Conservation (phyloP, 176 grass and related monocot genomes). For the Poa pratensis region DNA sequence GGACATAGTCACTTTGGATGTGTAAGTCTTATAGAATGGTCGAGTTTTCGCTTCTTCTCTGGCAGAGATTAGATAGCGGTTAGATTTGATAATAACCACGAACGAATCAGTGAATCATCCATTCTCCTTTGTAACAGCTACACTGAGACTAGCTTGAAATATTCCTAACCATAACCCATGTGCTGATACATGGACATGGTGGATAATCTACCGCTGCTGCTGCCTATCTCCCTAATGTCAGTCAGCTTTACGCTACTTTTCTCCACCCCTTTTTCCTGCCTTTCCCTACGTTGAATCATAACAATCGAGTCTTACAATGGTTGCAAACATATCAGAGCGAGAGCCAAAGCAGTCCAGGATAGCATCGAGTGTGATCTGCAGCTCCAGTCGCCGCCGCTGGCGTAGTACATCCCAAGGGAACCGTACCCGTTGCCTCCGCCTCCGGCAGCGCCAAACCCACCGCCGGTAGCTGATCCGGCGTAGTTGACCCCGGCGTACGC, state of each 20-base stretch:
- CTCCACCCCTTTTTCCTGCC: background rate
- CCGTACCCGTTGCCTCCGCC: slow-evolving; percentile 38
- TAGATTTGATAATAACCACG: background rate
- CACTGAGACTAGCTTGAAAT: slow-evolving; percentile 23
- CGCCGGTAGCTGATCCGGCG: slow-evolving; percentile 42
- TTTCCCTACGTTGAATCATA: slow-evolving; percentile 45
- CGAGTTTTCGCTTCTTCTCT: too few relatives aligned
- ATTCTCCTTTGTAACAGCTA: slow-evolving; percentile 21
- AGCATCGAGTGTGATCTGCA: background rate
- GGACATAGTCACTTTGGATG: too few relatives aligned
- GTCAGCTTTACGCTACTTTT: background rate
- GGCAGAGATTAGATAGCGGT: background rate
- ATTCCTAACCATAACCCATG: slow-evolving; percentile 9
- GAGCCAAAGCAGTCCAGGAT: background rate
- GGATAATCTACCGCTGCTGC: slow-evolving; percentile 5
- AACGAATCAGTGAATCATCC: slow-evolving; percentile 5
- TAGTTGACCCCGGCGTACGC: slow-evolving; percentile 50
- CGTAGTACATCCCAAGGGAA: slow-evolving; percentile 63
- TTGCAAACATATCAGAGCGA: slow-evolving; percentile 40
- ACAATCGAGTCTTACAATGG: slow-evolving; percentile 32
- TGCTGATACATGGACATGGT: slow-evolving; percentile 24
- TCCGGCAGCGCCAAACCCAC: background rate
- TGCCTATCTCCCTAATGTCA: slow-evolving; percentile 30
- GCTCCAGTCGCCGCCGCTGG: slow-evolving; percentile 26
- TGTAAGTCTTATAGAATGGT: too few relatives aligned